Evolutionary conservation across 2,329 filamentous ascomycete genomes (phyloP).

Genomic region (Graphiopsis chlorocephala): DNA sequence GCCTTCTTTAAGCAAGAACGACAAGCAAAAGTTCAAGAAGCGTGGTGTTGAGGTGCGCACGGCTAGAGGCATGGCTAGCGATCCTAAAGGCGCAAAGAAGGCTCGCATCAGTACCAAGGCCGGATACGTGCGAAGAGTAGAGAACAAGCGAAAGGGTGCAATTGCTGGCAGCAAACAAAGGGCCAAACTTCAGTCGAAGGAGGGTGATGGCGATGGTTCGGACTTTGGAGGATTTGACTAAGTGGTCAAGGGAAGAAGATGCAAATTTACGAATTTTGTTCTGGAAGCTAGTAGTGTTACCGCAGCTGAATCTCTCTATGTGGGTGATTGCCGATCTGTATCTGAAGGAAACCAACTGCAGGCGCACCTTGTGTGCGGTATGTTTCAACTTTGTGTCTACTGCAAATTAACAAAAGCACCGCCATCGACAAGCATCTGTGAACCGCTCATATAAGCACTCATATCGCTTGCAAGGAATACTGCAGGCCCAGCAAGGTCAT

Average conservation of each 20-base stretch:
- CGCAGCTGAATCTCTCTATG: neutral
- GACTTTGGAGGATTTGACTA: constrained; percentile 45
- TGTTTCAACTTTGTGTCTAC: constrained; percentile 40
- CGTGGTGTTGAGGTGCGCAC: constrained; percentile 73
- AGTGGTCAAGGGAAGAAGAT: neutral
- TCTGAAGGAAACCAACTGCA: neutral
- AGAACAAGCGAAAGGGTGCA: constrained; percentile 58
- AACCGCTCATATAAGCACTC: constrained; percentile 78
- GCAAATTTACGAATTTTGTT: neutral
- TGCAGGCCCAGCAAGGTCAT: constrained; percentile 78
- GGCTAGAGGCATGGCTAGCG: constrained; percentile 38
- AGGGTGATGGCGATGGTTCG: constrained; percentile 27
- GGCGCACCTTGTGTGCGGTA: neutral
- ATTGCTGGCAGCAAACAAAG: constrained; percentile 37
- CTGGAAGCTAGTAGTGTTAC: neutral
- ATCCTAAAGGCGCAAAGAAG: constrained; percentile 45
- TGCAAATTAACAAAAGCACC: constrained; percentile 88
- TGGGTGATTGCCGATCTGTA: neutral
- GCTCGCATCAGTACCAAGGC: constrained; percentile 80
- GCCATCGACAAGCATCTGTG: constrained; percentile 82
- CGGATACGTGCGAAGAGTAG: constrained; percentile 67
- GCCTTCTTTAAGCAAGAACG: constrained; percentile 77
- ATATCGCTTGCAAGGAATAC: constrained; percentile 80
- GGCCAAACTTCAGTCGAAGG: constrained; percentile 24
- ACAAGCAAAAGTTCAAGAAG: constrained; percentile 77